Percentiles rank a stretch among this genome's conserved stretches.
Conservation (phyloP, 1,284 basidiomycete genomes). For the Papiliotrema terrestris region DNA sequence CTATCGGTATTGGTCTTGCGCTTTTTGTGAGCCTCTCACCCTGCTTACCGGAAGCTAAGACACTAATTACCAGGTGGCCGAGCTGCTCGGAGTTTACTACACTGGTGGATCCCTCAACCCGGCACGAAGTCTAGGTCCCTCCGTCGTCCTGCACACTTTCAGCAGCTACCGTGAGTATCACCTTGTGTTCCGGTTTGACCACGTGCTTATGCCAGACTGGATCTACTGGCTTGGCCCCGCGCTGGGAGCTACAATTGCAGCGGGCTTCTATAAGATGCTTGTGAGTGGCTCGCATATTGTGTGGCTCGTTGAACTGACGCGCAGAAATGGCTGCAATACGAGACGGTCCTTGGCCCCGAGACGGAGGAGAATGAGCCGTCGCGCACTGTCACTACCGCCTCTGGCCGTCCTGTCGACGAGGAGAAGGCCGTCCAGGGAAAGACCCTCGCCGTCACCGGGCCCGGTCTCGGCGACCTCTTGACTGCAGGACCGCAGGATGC, state of each 20-base stretch:
- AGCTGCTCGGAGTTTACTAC: constrained; percentile 50
- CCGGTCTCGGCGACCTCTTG: constrained; percentile 37
- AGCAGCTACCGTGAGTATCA: constrained; percentile 24
- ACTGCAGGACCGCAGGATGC: constrained; percentile 22
- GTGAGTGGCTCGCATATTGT: constrained; percentile 8
- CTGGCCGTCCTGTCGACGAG: constrained; percentile 7
- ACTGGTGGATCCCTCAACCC: constrained; percentile 50
- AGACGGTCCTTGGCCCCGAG: constrained; percentile 44
- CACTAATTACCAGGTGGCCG: constrained; percentile 32
- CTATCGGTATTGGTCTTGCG: constrained; percentile 54
- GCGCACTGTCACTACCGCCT: neutral
- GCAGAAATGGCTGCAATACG: constrained; percentile 43
- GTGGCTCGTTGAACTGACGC: neutral
- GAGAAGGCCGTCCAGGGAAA: constrained; percentile 5
- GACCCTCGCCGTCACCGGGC: constrained; percentile 27
- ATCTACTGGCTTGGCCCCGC: constrained; percentile 49
- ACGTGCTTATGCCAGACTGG: constrained; percentile 24
- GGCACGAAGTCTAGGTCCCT: constrained; percentile 47
- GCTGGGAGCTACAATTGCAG: constrained; percentile 41
- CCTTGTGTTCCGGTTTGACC: too few species aligned
- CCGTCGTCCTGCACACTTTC: constrained; percentile 40
- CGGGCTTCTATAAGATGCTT: constrained; percentile 47
- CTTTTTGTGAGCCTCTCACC: constrained; percentile 39
- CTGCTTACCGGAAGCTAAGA: neutral
- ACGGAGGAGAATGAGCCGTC: constrained; percentile 12